Evolutionary conservation across 768 basidiomycete species (phyloP).

Genomic region (Suillus paluster): DNA sequence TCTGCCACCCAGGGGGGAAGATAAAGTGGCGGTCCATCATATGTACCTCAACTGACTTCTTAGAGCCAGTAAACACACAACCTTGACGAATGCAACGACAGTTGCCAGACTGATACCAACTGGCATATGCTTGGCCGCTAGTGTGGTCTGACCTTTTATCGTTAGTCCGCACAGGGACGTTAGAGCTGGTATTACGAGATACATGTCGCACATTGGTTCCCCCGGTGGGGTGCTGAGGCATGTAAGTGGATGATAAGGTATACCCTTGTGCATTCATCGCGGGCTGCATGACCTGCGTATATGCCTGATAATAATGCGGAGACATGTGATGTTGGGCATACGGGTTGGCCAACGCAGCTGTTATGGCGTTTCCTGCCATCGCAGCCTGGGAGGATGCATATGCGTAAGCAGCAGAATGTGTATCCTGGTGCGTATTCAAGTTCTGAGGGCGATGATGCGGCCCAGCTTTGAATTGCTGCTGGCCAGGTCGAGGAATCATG

Average conservation of each 20-base stretch:
- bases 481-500: slow-evolving; percentile 2
- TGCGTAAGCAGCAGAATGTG: neutral
- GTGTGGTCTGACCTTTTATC: slow-evolving; percentile 15
- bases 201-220: neutral
- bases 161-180: slow-evolving; percentile 5
- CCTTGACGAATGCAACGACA: slow-evolving; percentile 60
- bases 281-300: slow-evolving; percentile 40
- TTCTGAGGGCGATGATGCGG: neutral
- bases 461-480: neutral
- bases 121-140: slow-evolving; percentile 25
- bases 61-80: slow-evolving; percentile 73
- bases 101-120: slow-evolving; percentile 71
- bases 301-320: slow-evolving; percentile 61
- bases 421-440: neutral
- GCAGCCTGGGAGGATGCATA: slow-evolving; percentile 7
- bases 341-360: slow-evolving; percentile 29
- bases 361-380: slow-evolving; percentile 20
- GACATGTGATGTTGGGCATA: slow-evolving; percentile 39
- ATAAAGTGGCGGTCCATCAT: slow-evolving; percentile 92
- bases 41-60: slow-evolving; percentile 74
- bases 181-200: slow-evolving; percentile 8
- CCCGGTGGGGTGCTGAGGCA: slow-evolving; percentile 19
- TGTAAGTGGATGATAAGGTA: slow-evolving; percentile 43
- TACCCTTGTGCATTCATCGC: slow-evolving; percentile 40
- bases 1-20: slow-evolving; percentile 75